phyloP scores from a whole-genome alignment of 192 early-diverging fungal genomes.

The Linnemannia hyalina region DNA sequence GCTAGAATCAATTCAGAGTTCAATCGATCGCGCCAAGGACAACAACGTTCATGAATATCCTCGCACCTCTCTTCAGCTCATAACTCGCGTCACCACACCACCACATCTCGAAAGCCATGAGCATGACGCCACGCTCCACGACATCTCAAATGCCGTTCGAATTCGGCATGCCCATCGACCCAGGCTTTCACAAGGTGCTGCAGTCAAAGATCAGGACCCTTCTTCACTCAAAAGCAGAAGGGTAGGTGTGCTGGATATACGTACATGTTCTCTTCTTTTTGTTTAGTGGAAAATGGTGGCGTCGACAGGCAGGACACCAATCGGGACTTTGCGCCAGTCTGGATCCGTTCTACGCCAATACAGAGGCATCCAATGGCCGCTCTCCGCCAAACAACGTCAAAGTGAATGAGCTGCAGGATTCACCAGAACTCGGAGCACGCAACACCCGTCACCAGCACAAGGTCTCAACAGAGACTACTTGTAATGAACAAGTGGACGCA shows the following conservation, averaged over 20 bases:
- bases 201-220: constrained; percentile 34
- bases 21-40: background rate
- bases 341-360: background rate
- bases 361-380: background rate
- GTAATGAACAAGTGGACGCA: background rate
- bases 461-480: background rate
- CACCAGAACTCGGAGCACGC: background rate
- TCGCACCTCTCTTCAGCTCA: background rate
- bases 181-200: constrained; percentile 25
- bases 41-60: background rate
- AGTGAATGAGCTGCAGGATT: background rate
- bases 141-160: constrained; percentile 43
- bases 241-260: constrained; percentile 14
- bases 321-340: background rate
- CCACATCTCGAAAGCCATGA: constrained; percentile 5
- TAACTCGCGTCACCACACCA: constrained; percentile 6
- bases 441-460: background rate
- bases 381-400: background rate
- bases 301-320: background rate
- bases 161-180: constrained; percentile 37
- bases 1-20: background rate
- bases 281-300: background rate
- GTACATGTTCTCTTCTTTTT: background rate
- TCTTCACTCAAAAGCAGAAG: constrained; percentile 40
- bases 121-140: constrained; percentile 27